Base-by-base conservation (phyloP, 768 basidiomycete species). In the Boletellus ananiceps region DNA sequence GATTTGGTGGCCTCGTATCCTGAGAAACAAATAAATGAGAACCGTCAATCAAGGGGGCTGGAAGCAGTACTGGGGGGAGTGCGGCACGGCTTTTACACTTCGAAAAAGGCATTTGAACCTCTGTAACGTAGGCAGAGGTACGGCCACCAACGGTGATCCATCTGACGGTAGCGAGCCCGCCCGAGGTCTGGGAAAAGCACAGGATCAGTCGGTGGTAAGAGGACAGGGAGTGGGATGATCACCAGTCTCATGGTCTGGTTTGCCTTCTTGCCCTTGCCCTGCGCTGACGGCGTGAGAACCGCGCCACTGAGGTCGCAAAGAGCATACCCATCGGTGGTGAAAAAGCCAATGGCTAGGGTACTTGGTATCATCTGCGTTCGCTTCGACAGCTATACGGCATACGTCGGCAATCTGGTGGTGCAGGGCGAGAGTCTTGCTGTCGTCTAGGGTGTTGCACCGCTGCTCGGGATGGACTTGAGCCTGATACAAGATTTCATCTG, bases 81-180 rank as follows among this genome's bases (percentile, higher is more conserved):
- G 45, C 44, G n/a, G 46, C 31, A 21, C 25, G 25, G 11, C 1
- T 38, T 21, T 36, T 50, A 8, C 31, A 49, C 23, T 48, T 54
- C 25, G 46, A 16, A 23, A 67, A 50, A 14, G 70, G 60, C 25
- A 62, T 58, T 62, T 88, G 88, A 9, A 88, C 68, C 64, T 88
- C 80, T 12, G 62, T 60, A 8, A 89, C 81, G 56, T 76, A 84
- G 13, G 88, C 88, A 3, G 86, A 86, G 8, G 88, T 89, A 14
- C 87, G 74, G 3, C 88, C 86, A 15, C 85, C 86, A 8, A 91
- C 83, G 5, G 81, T 86, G 46, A 85, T 63, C 78, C 83, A 90
- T 57, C 78, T 79, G 48, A 90, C 80, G 8, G 83, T 86, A 1
- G 84, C 88, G n/a, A 74, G 76, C 48, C 74, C 68, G 5, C 87